These are phyloP conservation scores for Moesziomyces antarcticus DNA, from an alignment of 1,284 basidiomycete species.

Conservation along the genomic window DNA sequence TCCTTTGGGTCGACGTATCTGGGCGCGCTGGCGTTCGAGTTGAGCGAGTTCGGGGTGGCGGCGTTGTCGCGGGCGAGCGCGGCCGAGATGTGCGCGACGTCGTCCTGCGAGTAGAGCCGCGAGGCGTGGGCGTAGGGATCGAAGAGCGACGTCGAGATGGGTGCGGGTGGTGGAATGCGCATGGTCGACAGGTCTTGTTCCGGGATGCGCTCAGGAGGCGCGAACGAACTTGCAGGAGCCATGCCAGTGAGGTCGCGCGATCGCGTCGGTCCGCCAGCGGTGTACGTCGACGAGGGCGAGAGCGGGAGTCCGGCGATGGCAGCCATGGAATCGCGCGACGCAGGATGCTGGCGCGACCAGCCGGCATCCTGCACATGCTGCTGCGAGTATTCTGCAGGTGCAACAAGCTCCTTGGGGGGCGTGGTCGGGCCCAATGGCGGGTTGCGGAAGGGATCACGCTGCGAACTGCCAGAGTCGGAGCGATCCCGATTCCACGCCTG, in stretches of 20 bases:
- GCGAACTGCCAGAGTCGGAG: conserved; percentile 18
- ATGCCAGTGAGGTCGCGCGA: conserved; percentile 20
- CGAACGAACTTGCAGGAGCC: not conserved
- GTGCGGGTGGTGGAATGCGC: conserved; percentile 32
- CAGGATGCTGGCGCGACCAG: conserved; percentile 18
- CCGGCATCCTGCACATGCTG: not conserved
- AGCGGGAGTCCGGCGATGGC: conserved; percentile 30
- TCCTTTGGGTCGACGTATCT: conserved; percentile 41
- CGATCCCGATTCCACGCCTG: conserved; percentile 17
- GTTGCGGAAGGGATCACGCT: conserved; percentile 33
- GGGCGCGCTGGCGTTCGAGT: conserved; percentile 8
- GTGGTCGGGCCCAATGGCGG: conserved; percentile 6
- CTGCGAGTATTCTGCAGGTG: conserved; percentile 2
- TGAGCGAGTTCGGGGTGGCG: conserved; percentile 13
- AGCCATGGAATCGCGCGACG: conserved; percentile 30
- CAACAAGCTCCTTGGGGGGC: conserved; percentile 6
- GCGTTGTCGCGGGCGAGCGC: conserved; percentile 1
- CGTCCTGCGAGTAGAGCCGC: conserved; percentile 18
- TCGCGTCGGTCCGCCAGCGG: not conserved
- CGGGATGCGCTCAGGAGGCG: not conserved
- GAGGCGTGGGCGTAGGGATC: conserved; percentile 40
- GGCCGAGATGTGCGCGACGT: conserved; percentile 13
- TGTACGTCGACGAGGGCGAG: conserved; percentile 27
- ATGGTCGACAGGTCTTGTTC: conserved; percentile 18
- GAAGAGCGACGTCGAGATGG: conserved; percentile 22